Conservation (phyloP, 83 land plant genomes). For the Isoetes engelmannii region DNA sequence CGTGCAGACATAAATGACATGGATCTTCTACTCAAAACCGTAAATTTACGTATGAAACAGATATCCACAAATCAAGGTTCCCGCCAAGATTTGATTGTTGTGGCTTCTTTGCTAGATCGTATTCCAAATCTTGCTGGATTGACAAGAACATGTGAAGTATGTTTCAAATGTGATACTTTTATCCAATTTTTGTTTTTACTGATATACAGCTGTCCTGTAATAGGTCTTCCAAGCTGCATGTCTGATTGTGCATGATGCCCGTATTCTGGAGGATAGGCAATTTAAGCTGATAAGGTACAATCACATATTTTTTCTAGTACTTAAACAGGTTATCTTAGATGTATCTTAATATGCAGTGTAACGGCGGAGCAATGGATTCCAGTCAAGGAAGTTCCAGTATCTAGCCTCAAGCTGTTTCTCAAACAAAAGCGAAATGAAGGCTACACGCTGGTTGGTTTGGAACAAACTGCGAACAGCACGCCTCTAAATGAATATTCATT, state of each 20-base stretch:
- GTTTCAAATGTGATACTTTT: not conserved
- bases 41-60: slow-evolving; percentile 42
- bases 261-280: slow-evolving; percentile 62
- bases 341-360: slow-evolving; percentile 43
- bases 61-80: slow-evolving; percentile 37
- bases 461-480: slow-evolving; percentile 81
- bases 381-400: slow-evolving; percentile 64
- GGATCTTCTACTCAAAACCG: slow-evolving; percentile 35
- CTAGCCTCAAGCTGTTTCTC: slow-evolving; percentile 47
- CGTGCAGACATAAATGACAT: slow-evolving; percentile 28
- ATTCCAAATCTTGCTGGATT: slow-evolving; percentile 93
- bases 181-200: not conserved
- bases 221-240: slow-evolving; percentile 81
- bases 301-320: not conserved
- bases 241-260: slow-evolving; percentile 60
- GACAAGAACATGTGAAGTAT: slow-evolving; percentile 93
- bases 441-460: slow-evolving; percentile 67
- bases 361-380: slow-evolving; percentile 97
- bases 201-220: not conserved
- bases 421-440: slow-evolving; percentile 66
- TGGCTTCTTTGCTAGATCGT: slow-evolving; percentile 75
- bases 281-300: slow-evolving; percentile 78
- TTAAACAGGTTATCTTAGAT: not conserved
- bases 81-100: slow-evolving; percentile 67
- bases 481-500: slow-evolving; percentile 52